Percentiles rank a stretch among this genome's conserved stretches.
Evolutionary conservation across 306 rosid species (phyloP).

Genomic region (apple (Malus domestica)): ASM211411v1 NC_041789.1:10653001-10653500

Average conservation of each 20-base stretch:
- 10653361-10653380: constrained; percentile 64
- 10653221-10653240: constrained; percentile 24
- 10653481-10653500: constrained; percentile 36
- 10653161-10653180: background rate
- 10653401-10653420: constrained; percentile 61
- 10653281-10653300: constrained; percentile 34
- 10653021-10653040: too few species aligned
- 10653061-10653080: background rate
- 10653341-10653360: constrained; percentile 21
- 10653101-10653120: too few species aligned
- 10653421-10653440: constrained; percentile 49
- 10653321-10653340: constrained; percentile 41
- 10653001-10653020: background rate
- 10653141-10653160: background rate
- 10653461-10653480: constrained; percentile 20
- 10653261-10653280: constrained; percentile 33
- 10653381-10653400: constrained; percentile 76
- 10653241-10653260: constrained; percentile 41
- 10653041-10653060: background rate
- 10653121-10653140: background rate
- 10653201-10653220: background rate
- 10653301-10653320: constrained; percentile 53
- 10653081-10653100: background rate
- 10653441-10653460: constrained; percentile 52
- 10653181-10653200: background rate